A percentile compares a stretch with the other conserved stretches of the same genome.
Evolutionary conservation across 768 basidiomycete genomes (phyloP).

Genomic region (Naganishia vaughanmartiniae): DNA sequence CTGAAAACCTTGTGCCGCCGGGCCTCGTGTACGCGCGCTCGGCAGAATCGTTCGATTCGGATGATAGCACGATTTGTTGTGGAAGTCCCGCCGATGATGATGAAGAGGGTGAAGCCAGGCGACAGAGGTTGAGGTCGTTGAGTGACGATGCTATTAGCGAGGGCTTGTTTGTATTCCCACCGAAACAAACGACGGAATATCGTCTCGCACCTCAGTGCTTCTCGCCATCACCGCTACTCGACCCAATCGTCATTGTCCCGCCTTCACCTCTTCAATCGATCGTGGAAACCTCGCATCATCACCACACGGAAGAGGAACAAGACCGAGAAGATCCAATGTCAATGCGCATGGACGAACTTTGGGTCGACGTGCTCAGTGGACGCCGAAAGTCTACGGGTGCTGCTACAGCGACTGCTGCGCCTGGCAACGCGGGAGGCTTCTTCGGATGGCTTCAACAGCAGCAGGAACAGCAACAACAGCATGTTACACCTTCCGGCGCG

Average conservation of each 20-base stretch:
- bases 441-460: constrained; percentile 4
- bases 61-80: background rate
- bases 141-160: background rate
- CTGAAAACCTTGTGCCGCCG: background rate
- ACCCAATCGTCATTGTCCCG: background rate
- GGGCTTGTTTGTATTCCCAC: background rate
- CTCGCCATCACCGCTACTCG: background rate
- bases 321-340: background rate
- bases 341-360: background rate
- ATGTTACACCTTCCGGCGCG: background rate
- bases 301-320: background rate
- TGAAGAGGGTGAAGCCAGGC: no score
- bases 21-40: background rate
- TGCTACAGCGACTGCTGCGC: background rate
- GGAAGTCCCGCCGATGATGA: background rate
- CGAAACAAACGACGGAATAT: background rate
- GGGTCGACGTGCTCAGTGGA: background rate
- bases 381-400: background rate
- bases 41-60: constrained; percentile 1
- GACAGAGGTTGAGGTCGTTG: background rate
- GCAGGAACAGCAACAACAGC: background rate
- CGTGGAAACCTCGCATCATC: background rate
- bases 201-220: background rate
- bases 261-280: background rate
- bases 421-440: background rate